Percentiles rank a stretch among this genome's conserved stretches.
Conservation (phyloP, 2,329 filamentous ascomycete genomes). For the Pseudogymnoascus sp. region DNA sequence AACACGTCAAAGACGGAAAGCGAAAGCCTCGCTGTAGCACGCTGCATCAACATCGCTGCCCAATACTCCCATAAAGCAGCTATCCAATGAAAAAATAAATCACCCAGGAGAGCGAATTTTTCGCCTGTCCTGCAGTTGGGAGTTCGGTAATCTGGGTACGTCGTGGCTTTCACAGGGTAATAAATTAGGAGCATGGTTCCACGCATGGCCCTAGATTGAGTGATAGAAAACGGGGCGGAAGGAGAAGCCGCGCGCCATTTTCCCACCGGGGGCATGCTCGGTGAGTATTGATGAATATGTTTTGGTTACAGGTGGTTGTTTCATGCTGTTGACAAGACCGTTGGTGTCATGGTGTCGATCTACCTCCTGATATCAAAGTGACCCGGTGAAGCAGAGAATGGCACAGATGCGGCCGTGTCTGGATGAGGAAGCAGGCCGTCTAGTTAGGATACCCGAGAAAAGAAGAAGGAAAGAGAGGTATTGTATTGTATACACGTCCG, state of each 20-base stretch:
- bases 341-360: background rate
- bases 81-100: background rate
- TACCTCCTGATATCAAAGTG: background rate
- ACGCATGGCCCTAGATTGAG: slow-evolving; percentile 4
- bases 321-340: background rate
- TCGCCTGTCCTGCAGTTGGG: background rate
- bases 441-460: background rate
- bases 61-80: background rate
- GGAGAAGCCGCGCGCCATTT: slow-evolving; percentile 8
- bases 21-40: slow-evolving; percentile 4
- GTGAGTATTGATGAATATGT: background rate
- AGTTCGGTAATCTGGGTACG: background rate
- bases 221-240: slow-evolving; percentile 7
- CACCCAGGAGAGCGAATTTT: background rate
- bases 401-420: background rate
- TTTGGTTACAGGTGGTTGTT: slow-evolving; percentile 7
- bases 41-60: background rate
- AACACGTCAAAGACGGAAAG: background rate
- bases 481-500: background rate
- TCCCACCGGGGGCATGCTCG: background rate
- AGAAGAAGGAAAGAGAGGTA: background rate
- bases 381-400: background rate
- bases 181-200: slow-evolving; percentile 1
- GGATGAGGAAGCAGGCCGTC: background rate
- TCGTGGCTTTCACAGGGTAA: background rate